Conservation (phyloP, 306 rosid species). For the Cucumis hystrix region DNA sequence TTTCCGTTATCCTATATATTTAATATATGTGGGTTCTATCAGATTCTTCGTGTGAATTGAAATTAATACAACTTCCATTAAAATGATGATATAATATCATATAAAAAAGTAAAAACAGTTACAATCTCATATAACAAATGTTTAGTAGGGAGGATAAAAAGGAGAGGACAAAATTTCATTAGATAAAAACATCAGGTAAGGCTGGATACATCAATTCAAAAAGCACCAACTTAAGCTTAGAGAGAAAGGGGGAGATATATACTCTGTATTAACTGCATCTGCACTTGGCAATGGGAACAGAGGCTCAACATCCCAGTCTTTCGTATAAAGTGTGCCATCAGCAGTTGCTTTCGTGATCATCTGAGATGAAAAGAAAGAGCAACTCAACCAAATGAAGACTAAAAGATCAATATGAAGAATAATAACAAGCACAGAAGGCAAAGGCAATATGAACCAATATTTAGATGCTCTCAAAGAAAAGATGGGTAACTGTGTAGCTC, state of each 20-base stretch:
- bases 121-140: neutral
- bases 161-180: neutral
- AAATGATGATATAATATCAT: neutral
- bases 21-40: too few species aligned
- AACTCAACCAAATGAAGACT: neutral
- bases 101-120: neutral
- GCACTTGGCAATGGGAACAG: slow-evolving; percentile 64
- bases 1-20: too few species aligned
- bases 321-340: slow-evolving; percentile 71
- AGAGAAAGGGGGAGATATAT: slow-evolving; percentile 13
- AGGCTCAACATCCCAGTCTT: slow-evolving; percentile 91
- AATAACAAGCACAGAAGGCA: neutral
- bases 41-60: neutral
- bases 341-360: slow-evolving; percentile 87
- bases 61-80: neutral
- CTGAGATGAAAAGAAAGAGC: slow-evolving; percentile 29
- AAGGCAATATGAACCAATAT: neutral
- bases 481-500: neutral
- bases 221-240: neutral
- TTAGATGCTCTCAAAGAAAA: neutral
- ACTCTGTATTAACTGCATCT: slow-evolving; percentile 47
- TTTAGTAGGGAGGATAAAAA: neutral
- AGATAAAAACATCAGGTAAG: neutral
- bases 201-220: neutral
- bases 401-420: slow-evolving; percentile 6